phyloP scores from a whole-genome alignment of 257 asterid species.

The Plantago major region DNA sequence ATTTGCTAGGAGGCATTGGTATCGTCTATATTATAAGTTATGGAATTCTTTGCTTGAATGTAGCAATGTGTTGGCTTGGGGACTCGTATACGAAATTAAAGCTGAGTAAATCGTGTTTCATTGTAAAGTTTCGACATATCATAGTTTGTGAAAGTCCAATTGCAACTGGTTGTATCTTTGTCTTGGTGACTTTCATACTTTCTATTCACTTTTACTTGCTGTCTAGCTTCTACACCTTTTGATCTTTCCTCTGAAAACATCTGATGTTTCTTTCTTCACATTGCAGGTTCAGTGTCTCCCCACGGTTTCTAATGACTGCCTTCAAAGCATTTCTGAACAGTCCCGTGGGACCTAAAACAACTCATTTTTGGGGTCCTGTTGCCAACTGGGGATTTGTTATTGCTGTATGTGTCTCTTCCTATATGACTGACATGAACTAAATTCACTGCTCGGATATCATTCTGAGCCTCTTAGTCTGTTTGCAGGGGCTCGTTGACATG shows the following conservation, averaged over 20 bases:
- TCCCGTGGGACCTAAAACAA: slow-evolving; percentile 65
- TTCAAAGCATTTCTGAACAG: slow-evolving; percentile 61
- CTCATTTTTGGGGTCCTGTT: slow-evolving; percentile 65
- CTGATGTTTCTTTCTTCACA: slow-evolving; percentile 11
- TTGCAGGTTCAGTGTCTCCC: slow-evolving; percentile 19
- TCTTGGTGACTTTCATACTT: neutral
- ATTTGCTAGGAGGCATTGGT: neutral
- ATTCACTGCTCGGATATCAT: neutral
- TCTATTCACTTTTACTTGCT: neutral
- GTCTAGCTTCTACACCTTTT: slow-evolving; percentile 4
- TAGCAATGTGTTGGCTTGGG: too few species aligned
- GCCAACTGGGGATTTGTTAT: slow-evolving; percentile 67
- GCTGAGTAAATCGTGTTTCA: too few species aligned
- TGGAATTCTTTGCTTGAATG: neutral
- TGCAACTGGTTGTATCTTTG: too few species aligned
- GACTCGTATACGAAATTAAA: too few species aligned
- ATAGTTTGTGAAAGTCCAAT: too few species aligned
- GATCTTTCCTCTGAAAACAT: neutral
- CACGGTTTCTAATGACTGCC: slow-evolving; percentile 43
- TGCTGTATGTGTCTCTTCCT: slow-evolving; percentile 40
- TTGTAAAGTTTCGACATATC: too few species aligned
- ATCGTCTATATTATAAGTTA: neutral
- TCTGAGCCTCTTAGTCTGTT: slow-evolving; percentile 14
- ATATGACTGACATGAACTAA: neutral
- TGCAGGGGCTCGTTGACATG: slow-evolving; percentile 83